Evolutionary conservation across 208 protist species (phyloP), one percentile per base, ranked within the genome.

Genomic region (Trypanosoma cruzi): DNA sequence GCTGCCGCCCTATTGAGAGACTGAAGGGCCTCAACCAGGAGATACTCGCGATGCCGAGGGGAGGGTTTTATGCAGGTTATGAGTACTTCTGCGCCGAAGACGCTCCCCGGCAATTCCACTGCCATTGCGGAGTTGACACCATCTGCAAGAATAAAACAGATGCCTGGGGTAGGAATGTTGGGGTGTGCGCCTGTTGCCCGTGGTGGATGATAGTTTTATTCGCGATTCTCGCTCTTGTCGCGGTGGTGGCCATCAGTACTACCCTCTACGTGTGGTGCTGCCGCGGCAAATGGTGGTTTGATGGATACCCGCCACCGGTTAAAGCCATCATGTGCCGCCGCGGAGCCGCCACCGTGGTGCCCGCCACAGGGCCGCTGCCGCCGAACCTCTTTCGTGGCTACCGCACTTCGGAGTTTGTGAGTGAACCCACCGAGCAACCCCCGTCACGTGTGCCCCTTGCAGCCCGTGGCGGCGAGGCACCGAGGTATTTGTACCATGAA

Each of bases 321-420:
- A n/a, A 58, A 18, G 34, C 65, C 22, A 31, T 83, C 60, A 82
- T 92, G 40, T 79, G 77, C 20, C 79, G 78, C 11, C 75, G 80
- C 11, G 79, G 84, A 6, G 70, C 79, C 0, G 59, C 70, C 4
- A 73, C 84, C 14, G 54, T 75, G 10, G 80, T 64, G 14, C 84
- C 86, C 10, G 40, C 80, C 2, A 44, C 65, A 40, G 58, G 40
- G 16, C 74, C 77, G 29, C 60, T 94, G 4, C 89, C 89, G 8
- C 61, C 66, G 4, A 77, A 71, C 20, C 55, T 92, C 29, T 94
- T 94, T 65, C 82, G 80, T 13, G 82, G 82, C 2, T 90, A 92
- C 65, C 26, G 54, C 2, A 49, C 64, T 14, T 32, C 64, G 11
- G 76, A 88, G 50, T 94, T 94, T 67, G 68, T 77, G 13, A 84